phyloP scores from a whole-genome alignment of 1,284 basidiomycete genomes.

The Fomitopsis pinicola region DNA sequence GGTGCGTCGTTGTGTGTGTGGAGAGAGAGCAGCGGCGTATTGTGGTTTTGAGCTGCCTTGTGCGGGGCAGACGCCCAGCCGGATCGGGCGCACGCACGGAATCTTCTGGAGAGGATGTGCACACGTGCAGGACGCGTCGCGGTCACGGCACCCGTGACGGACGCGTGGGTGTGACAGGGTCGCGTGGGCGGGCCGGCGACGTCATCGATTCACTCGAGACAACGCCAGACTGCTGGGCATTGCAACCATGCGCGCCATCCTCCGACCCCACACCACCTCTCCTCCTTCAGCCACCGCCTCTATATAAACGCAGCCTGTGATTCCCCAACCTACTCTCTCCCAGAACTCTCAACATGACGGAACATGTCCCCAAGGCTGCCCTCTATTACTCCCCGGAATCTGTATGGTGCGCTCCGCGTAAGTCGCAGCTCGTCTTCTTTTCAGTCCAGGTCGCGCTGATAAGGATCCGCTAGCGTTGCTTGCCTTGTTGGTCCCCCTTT shows the following conservation, averaged over 20 bases:
- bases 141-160: neutral
- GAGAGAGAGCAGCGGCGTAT: neutral
- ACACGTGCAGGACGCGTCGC: neutral
- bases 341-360: constrained; percentile 12
- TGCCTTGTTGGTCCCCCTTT: constrained; percentile 37
- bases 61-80: neutral
- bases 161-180: neutral
- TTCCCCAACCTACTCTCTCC: neutral
- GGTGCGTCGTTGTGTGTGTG: neutral
- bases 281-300: neutral
- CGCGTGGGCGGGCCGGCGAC: neutral
- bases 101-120: constrained; percentile 21
- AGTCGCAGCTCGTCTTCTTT: constrained; percentile 19
- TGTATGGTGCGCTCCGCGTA: constrained; percentile 61
- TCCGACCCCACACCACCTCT: neutral
- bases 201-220: constrained; percentile 2
- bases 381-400: constrained; percentile 46
- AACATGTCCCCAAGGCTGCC: constrained; percentile 29
- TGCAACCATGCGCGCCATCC: neutral
- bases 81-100: constrained; percentile 4
- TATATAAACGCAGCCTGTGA: neutral
- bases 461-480: constrained; percentile 35
- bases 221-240: neutral
- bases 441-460: neutral
- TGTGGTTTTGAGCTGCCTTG: neutral